phyloP scores from a whole-genome alignment of 352 stramenopile species.

The Phytophthora citricola region DNA sequence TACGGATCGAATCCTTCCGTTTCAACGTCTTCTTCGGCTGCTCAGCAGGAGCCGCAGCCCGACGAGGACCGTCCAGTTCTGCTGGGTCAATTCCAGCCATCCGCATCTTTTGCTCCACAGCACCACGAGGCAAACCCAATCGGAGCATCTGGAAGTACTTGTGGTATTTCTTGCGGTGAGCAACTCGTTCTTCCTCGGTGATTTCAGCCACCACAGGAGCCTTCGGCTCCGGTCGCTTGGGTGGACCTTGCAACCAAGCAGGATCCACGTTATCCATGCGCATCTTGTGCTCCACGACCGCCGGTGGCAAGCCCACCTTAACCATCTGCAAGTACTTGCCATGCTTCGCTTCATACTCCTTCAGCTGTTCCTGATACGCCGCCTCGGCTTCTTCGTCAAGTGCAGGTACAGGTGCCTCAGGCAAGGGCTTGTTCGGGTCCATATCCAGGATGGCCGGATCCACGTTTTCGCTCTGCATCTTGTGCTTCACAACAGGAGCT shows the following conservation, averaged over 20 bases:
- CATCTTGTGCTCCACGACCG: slow-evolving; percentile 88
- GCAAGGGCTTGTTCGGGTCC: slow-evolving; percentile 62
- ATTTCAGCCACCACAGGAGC: slow-evolving; percentile 25
- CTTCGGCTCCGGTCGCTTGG: slow-evolving; percentile 40
- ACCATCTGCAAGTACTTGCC: slow-evolving; percentile 82
- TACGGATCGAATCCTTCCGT: slow-evolving; percentile 78
- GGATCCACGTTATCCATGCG: slow-evolving; percentile 76
- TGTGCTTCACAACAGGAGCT: slow-evolving; percentile 71
- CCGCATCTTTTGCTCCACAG: slow-evolving; percentile 89
- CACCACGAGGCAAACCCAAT: slow-evolving; percentile 70
- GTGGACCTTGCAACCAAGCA: slow-evolving; percentile 67
- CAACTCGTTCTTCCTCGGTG: slow-evolving; percentile 58
- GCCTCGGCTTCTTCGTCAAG: slow-evolving; percentile 50
- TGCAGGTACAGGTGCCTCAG: slow-evolving; percentile 23
- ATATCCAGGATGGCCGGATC: slow-evolving; percentile 71
- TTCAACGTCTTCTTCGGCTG: slow-evolving; percentile 51
- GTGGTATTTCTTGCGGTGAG: slow-evolving; percentile 74
- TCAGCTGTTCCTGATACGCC: slow-evolving; percentile 56
- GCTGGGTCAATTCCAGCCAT: slow-evolving; percentile 73
- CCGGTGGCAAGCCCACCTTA: slow-evolving; percentile 72
- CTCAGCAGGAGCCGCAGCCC: slow-evolving; percentile 23
- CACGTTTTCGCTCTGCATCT: slow-evolving; percentile 74
- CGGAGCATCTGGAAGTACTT: slow-evolving; percentile 90
- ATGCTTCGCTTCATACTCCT: slow-evolving; percentile 74
- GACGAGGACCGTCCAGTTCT: slow-evolving; percentile 67